Evolutionary conservation across 2,329 filamentous ascomycete genomes (phyloP).

Genomic region (Pseudogymnoascus sp.): DNA sequence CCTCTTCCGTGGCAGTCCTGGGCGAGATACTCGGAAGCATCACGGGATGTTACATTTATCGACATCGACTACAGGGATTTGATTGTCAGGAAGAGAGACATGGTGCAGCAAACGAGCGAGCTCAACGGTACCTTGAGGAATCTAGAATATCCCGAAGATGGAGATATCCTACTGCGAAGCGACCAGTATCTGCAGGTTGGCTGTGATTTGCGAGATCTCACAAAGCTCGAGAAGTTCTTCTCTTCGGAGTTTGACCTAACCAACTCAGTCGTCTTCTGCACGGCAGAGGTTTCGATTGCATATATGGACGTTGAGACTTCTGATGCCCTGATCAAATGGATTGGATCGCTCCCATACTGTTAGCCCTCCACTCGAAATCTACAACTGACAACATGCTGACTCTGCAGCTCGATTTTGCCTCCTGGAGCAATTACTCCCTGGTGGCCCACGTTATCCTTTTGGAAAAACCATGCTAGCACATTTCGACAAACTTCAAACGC

Average conservation of each 20-base stretch:
- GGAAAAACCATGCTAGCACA: slow-evolving; percentile 77
- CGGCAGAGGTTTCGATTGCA: slow-evolving; percentile 84
- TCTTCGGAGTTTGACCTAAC: slow-evolving; percentile 48
- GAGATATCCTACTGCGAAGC: slow-evolving; percentile 52
- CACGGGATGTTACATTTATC: slow-evolving; percentile 57
- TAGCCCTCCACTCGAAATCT: slow-evolving; percentile 10
- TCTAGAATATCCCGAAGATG: slow-evolving; percentile 33
- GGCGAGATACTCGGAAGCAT: slow-evolving; percentile 52
- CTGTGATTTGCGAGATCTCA: slow-evolving; percentile 67
- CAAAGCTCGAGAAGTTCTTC: slow-evolving; percentile 51
- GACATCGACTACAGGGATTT: slow-evolving; percentile 82
- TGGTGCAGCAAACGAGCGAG: slow-evolving; percentile 56
- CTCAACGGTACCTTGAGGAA: slow-evolving; percentile 46
- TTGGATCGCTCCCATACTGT: slow-evolving; percentile 49
- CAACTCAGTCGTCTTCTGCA: slow-evolving; percentile 61
- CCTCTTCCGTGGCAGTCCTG: slow-evolving; percentile 80
- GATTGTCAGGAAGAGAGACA: slow-evolving; percentile 63
- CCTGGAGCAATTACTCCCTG: slow-evolving; percentile 77
- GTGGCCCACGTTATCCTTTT: slow-evolving; percentile 72
- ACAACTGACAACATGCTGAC: slow-evolving; percentile 10
- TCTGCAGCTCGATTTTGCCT: slow-evolving; percentile 69
- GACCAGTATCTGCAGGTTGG: slow-evolving; percentile 70
- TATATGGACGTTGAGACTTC: slow-evolving; percentile 74
- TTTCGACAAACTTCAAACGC: slow-evolving; percentile 72
- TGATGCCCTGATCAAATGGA: slow-evolving; percentile 70